Conservation (phyloP, 768 basidiomycete genomes). For the Tremella fuciformis region DNA sequence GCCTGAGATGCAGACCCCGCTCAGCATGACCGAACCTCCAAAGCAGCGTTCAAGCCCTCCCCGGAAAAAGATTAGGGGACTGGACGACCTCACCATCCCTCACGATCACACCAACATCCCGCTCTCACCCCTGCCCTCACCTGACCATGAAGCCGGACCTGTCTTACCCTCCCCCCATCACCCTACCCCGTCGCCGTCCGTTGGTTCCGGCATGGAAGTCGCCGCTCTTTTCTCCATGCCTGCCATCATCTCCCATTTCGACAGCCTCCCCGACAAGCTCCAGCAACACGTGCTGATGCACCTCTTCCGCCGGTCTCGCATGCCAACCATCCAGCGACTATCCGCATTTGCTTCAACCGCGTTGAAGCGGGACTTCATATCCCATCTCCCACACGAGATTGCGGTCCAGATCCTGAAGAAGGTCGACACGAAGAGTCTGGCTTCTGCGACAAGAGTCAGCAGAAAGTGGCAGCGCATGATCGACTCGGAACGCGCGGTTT, state of each 20-base stretch:
- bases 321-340: constrained; percentile 83
- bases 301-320: constrained; percentile 82
- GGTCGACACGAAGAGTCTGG: constrained; percentile 76
- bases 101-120: constrained; percentile 18
- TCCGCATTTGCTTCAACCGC: constrained; percentile 85
- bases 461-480: constrained; percentile 87
- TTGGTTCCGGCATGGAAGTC: constrained; percentile 54
- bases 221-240: constrained; percentile 84
- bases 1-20: constrained; percentile 12
- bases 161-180: constrained; percentile 2
- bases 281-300: constrained; percentile 94
- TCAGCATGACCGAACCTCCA: constrained; percentile 11
- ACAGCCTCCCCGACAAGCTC: constrained; percentile 69
- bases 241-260: constrained; percentile 74
- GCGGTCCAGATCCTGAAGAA: constrained; percentile 82
- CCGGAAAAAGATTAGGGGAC: constrained; percentile 31
- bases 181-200: constrained; percentile 11
- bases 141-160: constrained; percentile 28
- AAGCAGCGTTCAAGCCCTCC: constrained; percentile 32
- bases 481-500: constrained; percentile 83
- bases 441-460: constrained; percentile 82
- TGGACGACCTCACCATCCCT: constrained; percentile 27
- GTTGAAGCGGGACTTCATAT: constrained; percentile 89
- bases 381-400: constrained; percentile 85
- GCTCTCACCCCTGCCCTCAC: constrained; percentile 32